phyloP scores from a whole-genome alignment of 2,329 filamentous ascomycete species.

The Aspergillus brasiliensis region DNA sequence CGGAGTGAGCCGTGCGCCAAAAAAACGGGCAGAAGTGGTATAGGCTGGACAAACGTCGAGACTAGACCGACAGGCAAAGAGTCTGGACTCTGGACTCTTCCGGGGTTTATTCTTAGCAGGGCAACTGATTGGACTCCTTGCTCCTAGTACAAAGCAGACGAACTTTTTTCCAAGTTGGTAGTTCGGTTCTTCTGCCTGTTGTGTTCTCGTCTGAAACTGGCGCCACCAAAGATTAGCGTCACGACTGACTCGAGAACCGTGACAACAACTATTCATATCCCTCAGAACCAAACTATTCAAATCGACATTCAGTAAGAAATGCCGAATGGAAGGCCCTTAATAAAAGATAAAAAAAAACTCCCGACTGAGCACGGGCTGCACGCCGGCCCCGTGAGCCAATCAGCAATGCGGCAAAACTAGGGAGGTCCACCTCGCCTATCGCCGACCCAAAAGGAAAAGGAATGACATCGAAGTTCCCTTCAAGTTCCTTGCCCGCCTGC shows the following conservation, averaged over 20 bases:
- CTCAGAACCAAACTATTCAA: not conserved
- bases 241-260: not conserved
- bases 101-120: conserved; percentile 8
- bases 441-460: conserved; percentile 1
- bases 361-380: conserved; percentile 4
- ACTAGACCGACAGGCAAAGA: not conserved
- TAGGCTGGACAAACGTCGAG: not conserved
- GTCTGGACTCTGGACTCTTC: conserved; percentile 18
- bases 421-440: conserved; percentile 6
- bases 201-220: not conserved
- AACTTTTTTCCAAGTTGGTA: not conserved
- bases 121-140: not conserved
- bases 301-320: not conserved
- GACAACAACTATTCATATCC: not conserved
- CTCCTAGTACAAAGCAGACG: not conserved
- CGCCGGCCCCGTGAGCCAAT: conserved; percentile 4
- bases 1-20: no score
- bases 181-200: not conserved
- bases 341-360: not conserved
- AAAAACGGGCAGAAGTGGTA: not conserved
- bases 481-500: not conserved
- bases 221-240: no score
- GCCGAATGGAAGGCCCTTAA: not conserved
- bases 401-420: not conserved
- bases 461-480: conserved; percentile 2